A percentile compares a stretch with the other conserved stretches of the same genome.
phyloP scores from a whole-genome alignment of 371 early-diverging fungal genomes.

The Mortierella sp. region DNA sequence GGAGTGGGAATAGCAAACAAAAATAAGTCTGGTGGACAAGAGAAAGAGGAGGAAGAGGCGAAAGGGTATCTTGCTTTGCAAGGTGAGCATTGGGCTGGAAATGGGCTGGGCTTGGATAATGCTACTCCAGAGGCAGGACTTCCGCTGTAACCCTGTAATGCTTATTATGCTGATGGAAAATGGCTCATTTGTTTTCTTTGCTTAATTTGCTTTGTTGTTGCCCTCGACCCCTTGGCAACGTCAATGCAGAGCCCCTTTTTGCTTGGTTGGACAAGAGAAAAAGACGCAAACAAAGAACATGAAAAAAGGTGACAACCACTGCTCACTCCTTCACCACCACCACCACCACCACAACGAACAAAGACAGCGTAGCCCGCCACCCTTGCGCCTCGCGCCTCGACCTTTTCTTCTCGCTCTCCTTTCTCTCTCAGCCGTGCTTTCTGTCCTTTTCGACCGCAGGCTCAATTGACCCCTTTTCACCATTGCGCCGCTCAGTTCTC shows the following conservation, averaged over 20 bases:
- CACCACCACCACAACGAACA: neutral
- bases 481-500: slow-evolving; percentile 14
- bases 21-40: slow-evolving; percentile 3
- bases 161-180: too few species aligned
- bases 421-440: neutral
- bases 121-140: too few species aligned
- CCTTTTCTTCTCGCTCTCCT: neutral
- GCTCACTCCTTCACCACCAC: neutral
- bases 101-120: neutral
- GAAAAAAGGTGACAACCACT: neutral
- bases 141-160: too few species aligned
- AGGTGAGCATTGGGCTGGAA: neutral
- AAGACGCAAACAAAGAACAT: neutral
- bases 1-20: slow-evolving; percentile 7
- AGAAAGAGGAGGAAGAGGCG: too few species aligned
- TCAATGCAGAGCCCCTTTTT: neutral
- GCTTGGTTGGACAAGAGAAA: neutral
- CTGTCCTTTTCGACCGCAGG: neutral
- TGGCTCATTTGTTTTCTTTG: neutral
- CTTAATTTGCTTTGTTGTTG: too few species aligned
- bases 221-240: neutral
- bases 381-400: neutral
- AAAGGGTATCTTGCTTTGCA: neutral
- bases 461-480: neutral
- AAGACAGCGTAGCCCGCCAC: neutral